Evolutionary conservation across 2,329 filamentous ascomycete species (phyloP), one percentile per base, ranked within the genome.

Genomic region (Curvularia sp.): DNA sequence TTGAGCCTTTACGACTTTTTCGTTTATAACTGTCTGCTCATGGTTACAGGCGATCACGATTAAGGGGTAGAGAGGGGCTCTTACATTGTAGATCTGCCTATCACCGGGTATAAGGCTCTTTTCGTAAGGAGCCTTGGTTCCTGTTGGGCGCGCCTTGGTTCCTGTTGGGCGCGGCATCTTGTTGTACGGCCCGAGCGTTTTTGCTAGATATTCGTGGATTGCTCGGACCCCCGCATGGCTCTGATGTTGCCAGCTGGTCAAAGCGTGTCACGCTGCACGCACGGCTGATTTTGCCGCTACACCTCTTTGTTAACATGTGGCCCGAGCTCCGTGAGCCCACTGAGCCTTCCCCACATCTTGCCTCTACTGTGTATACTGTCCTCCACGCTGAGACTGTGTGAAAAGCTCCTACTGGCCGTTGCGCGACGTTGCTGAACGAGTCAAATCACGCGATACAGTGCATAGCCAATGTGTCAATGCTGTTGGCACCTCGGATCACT

Each of bases 221-320:
- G 31, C 31, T 35, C 31, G 20, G 47, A 49, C n/a, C 47, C 47
- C 47, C 47, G 47, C 47, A 39, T 49, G 47, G 26, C 47, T 38
- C 15, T 35, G 47, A 39, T 31, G 47, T 49, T 49, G 47, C 47
- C 22, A n/a, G 47, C 22, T 49, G 31, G 47, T 22, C 47, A 38
- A 20, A 49, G 47, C 47, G 31, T 38, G 22, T 35, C 30, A 18
- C 47, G 30, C 47, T 49, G n/a, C 47, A 22, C 47, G 30, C 30
- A 33, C 18, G 31, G 47, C 31, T 49, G 31, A 35, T 22, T 24
- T 49, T 49, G 28, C n/a, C 31, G 47, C 47, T 49, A 24, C 47
- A 22, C 46, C 43, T 30, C 13, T 46, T 46, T 46, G 26, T 46
- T n/a, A n/a, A n/a, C 43, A 22, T 46, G 43, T 46, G 43, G 26